Evolutionary conservation across 2,329 filamentous ascomycete species (phyloP).

Genomic region (Trichoderma sp.): DNA sequence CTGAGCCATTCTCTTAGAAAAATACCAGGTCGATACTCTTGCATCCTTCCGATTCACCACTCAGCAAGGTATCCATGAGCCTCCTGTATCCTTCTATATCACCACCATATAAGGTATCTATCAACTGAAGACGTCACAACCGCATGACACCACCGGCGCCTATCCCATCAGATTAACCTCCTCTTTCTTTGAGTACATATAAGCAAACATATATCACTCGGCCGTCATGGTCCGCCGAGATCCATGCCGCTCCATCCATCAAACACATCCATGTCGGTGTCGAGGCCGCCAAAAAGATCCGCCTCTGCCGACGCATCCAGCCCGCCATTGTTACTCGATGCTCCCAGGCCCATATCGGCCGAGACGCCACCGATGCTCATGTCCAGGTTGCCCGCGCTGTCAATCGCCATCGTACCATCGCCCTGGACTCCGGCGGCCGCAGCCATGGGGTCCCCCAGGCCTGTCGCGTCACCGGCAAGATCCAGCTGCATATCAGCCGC

Average conservation of each 20-base stretch:
- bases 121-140: too few species aligned
- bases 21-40: too few species aligned
- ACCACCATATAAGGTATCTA: too few species aligned
- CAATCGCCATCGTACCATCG: slow-evolving; percentile 46
- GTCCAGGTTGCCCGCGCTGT: slow-evolving; percentile 51
- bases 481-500: slow-evolving; percentile 46
- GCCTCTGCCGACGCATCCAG: slow-evolving; percentile 43
- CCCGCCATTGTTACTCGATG: slow-evolving; percentile 39
- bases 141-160: too few species aligned
- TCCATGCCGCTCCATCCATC: slow-evolving; percentile 38
- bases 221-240: slow-evolving; percentile 7
- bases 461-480: slow-evolving; percentile 43
- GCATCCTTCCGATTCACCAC: too few species aligned
- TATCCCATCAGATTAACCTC: background rate
- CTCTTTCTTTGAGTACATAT: background rate
- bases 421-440: slow-evolving; percentile 47
- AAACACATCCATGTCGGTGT: slow-evolving; percentile 51
- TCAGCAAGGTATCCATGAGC: too few species aligned
- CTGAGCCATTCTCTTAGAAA: too few species aligned
- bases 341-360: slow-evolving; percentile 45
- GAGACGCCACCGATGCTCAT: slow-evolving; percentile 45
- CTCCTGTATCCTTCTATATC: too few species aligned
- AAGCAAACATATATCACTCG: too few species aligned
- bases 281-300: slow-evolving; percentile 45
- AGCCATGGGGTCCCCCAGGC: slow-evolving; percentile 48